phyloP scores from a whole-genome alignment of 2,329 filamentous ascomycete genomes.

The Aspergillus ruber region DNA sequence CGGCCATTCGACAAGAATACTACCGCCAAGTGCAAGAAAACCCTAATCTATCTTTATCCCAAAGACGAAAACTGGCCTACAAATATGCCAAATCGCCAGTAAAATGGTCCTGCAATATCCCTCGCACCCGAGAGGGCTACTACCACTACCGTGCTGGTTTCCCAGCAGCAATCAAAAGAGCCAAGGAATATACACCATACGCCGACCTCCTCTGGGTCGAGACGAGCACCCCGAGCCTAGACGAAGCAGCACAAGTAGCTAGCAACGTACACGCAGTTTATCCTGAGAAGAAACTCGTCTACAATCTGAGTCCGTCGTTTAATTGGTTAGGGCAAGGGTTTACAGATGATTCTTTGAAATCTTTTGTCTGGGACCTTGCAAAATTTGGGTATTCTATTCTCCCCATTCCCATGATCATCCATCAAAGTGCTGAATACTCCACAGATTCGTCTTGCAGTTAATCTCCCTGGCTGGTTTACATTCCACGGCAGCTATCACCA shows the following conservation, averaged over 20 bases:
- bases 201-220: slow-evolving; percentile 97
- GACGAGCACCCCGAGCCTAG: slow-evolving; percentile 79
- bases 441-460: slow-evolving; percentile 56
- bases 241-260: slow-evolving; percentile 68
- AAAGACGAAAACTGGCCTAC: slow-evolving; percentile 66
- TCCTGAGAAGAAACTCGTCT: slow-evolving; percentile 84
- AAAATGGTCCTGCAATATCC: slow-evolving; percentile 84
- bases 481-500: slow-evolving; percentile 56
- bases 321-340: slow-evolving; percentile 99
- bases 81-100: slow-evolving; percentile 62
- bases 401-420: background rate
- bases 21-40: slow-evolving; percentile 55
- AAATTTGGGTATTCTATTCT: slow-evolving; percentile 64
- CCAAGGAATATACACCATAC: slow-evolving; percentile 82
- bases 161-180: slow-evolving; percentile 82
- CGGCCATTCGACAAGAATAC: slow-evolving; percentile 63
- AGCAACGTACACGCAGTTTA: slow-evolving; percentile 62
- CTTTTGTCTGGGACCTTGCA: slow-evolving; percentile 94
- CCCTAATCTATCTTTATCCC: slow-evolving; percentile 68
- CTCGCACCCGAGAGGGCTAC: slow-evolving; percentile 78
- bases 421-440: slow-evolving; percentile 9
- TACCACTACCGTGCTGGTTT: slow-evolving; percentile 60
- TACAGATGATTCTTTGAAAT: slow-evolving; percentile 70
- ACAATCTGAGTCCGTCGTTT: slow-evolving; percentile 94
- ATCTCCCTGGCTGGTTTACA: slow-evolving; percentile 61